Evolutionary conservation across 2,329 filamentous ascomycete genomes (phyloP).

Genomic region (Colletotrichum limetticola): DNA sequence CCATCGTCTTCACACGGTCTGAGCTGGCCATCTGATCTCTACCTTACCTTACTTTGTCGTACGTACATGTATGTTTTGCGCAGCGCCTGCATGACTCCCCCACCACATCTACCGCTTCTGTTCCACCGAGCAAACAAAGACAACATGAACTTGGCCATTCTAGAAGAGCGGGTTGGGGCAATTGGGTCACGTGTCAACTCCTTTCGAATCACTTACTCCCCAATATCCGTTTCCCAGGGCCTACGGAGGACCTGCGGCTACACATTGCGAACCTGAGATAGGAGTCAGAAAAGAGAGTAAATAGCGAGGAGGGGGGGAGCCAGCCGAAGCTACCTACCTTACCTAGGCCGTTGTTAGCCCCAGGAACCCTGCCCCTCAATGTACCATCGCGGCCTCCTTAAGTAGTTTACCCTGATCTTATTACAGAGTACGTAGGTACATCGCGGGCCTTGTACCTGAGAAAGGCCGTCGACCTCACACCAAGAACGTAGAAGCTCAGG

Average conservation of each 20-base stretch:
- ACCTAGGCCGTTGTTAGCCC: background rate
- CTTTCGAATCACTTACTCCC: background rate
- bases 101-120: background rate
- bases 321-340: background rate
- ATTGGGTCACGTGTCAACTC: conserved; percentile 5
- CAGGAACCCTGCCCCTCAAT: background rate
- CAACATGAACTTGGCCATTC: conserved; percentile 7
- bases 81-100: background rate
- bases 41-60: background rate
- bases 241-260: background rate
- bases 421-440: conserved; percentile 1
- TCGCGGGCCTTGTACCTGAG: background rate
- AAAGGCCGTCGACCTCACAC: background rate
- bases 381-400: background rate
- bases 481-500: background rate
- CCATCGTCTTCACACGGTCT: conserved; percentile 16
- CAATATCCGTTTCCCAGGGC: background rate
- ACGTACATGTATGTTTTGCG: background rate
- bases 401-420: conserved; percentile 5
- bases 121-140: conserved; percentile 12
- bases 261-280: background rate
- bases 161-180: background rate
- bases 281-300: conserved; percentile 17
- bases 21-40: background rate
- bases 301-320: background rate